Percentiles rank a stretch among this genome's conserved stretches.
phyloP scores from a whole-genome alignment of 2,329 filamentous ascomycete species.

The Aspergillus glaucus region DNA sequence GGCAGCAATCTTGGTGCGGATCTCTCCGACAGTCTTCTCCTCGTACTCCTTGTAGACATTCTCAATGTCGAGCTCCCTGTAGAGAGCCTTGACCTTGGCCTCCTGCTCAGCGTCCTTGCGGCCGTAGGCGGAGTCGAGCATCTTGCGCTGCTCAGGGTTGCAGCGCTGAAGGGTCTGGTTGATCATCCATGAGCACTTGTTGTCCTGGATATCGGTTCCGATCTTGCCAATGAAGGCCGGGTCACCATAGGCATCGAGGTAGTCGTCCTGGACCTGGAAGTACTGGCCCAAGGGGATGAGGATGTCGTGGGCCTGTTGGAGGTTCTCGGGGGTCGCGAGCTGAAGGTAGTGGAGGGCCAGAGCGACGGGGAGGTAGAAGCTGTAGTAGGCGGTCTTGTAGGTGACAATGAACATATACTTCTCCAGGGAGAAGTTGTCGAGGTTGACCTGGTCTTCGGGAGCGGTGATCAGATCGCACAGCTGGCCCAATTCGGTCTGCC shows the following conservation, averaged over 20 bases:
- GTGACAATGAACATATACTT: constrained; percentile 97
- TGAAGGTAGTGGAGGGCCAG: constrained; percentile 81
- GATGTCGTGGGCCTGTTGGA: constrained; percentile 83
- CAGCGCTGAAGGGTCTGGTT: constrained; percentile 83
- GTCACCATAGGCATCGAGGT: constrained; percentile 94
- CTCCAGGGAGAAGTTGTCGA: constrained; percentile 88
- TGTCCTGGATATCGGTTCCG: constrained; percentile 97
- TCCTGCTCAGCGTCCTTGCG: constrained; percentile 81
- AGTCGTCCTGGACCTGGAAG: constrained; percentile 99
- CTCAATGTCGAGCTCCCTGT: constrained; percentile 77
- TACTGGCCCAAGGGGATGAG: constrained; percentile 97
- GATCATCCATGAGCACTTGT: constrained; percentile 98
- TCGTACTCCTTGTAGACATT: constrained; percentile 82
- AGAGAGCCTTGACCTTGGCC: constrained; percentile 80
- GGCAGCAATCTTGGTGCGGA: constrained; percentile 66
- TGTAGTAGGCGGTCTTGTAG: constrained; percentile 99
- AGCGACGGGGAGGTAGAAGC: constrained; percentile 95
- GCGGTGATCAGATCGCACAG: constrained; percentile 91
- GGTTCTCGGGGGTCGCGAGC: constrained; percentile 78
- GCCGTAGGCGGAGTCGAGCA: constrained; percentile 90
- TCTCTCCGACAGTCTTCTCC: constrained; percentile 74
- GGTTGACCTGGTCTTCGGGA: constrained; percentile 85
- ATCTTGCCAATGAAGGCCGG: constrained; percentile 95
- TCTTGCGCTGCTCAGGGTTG: constrained; percentile 75
- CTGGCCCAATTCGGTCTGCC: constrained; percentile 94